A percentile compares a stretch with the other conserved stretches of the same genome.
These are phyloP conservation scores for Angomonas deanei DNA, from an alignment of 208 protist species.

Conservation along the genomic window DNA sequence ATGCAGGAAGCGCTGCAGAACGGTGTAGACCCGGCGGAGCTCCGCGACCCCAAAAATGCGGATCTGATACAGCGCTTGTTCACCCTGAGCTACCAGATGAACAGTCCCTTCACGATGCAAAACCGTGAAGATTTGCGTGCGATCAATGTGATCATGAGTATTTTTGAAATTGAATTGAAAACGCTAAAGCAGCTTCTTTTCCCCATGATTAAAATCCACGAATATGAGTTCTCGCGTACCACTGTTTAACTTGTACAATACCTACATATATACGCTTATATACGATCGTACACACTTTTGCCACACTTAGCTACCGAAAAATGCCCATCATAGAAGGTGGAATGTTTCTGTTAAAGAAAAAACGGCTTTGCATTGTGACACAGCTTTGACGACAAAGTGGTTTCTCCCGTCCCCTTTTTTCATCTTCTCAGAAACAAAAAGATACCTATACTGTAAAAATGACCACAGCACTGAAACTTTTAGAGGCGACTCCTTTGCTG, in stretches of 20 bases:
- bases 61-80: conserved; percentile 32
- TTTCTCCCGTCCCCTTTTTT: not conserved
- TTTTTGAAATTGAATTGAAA: conserved; percentile 32
- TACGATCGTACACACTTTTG: not conserved
- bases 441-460: not conserved
- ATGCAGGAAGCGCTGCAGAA: conserved; percentile 16
- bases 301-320: too few relatives aligned
- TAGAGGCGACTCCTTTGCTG: too few relatives aligned
- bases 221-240: conserved; percentile 37
- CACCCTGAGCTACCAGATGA: conserved; percentile 38
- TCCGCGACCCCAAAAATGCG: conserved; percentile 11
- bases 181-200: conserved; percentile 21
- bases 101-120: conserved; percentile 11
- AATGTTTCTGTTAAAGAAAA: too few relatives aligned
- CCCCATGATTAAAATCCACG: conserved; percentile 36
- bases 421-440: not conserved
- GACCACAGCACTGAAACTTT: too few relatives aligned
- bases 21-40: conserved; percentile 2
- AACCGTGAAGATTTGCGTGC: conserved; percentile 29
- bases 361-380: too few relatives aligned
- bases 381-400: too few relatives aligned
- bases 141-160: conserved; percentile 25
- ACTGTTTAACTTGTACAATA: not conserved
- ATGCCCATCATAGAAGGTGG: too few relatives aligned
- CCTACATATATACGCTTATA: conserved; percentile 8